These are phyloP conservation scores for Persicaria maculosa DNA, from an alignment of 148 eudicot species.

Conservation along the genomic window DNA sequence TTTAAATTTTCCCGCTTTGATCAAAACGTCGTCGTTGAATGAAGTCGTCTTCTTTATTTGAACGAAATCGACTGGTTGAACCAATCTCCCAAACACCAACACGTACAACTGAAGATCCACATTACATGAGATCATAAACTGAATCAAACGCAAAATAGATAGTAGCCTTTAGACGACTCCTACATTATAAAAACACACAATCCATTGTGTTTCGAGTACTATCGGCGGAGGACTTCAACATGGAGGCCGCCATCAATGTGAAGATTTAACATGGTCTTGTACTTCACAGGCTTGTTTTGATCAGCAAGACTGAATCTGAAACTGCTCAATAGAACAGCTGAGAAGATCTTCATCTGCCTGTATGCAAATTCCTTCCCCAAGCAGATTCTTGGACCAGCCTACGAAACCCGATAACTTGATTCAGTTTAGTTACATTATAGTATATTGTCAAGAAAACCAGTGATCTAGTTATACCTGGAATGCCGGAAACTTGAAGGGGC, in stretches of 20 bases:
- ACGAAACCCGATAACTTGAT: conserved; percentile 1
- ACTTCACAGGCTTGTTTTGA: conserved; percentile 14
- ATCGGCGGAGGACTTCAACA: conserved; percentile 8
- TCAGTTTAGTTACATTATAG: background rate
- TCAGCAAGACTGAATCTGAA: conserved; percentile 16
- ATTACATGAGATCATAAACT: too few species aligned
- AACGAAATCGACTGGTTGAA: too few species aligned
- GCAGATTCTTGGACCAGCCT: conserved; percentile 60
- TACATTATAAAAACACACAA: too few species aligned
- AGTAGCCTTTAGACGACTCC: too few species aligned
- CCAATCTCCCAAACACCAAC: too few species aligned
- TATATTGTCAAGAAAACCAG: background rate
- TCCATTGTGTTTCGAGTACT: background rate
- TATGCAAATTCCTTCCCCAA: conserved; percentile 65
- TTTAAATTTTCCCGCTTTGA: too few species aligned
- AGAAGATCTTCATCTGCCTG: conserved; percentile 22
- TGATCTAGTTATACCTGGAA: conserved; percentile 46
- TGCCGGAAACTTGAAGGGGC: conserved; percentile 73
- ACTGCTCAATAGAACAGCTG: conserved; percentile 12
- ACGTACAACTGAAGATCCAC: too few species aligned
- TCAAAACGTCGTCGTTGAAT: too few species aligned
- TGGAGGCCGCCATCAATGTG: conserved; percentile 20
- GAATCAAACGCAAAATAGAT: too few species aligned
- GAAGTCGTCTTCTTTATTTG: too few species aligned
- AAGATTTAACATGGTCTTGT: conserved; percentile 20